Evolutionary conservation across 139 green algal genomes (phyloP), one percentile per base, ranked within the genome.

Genomic region (Coelastrella sp.): DNA sequence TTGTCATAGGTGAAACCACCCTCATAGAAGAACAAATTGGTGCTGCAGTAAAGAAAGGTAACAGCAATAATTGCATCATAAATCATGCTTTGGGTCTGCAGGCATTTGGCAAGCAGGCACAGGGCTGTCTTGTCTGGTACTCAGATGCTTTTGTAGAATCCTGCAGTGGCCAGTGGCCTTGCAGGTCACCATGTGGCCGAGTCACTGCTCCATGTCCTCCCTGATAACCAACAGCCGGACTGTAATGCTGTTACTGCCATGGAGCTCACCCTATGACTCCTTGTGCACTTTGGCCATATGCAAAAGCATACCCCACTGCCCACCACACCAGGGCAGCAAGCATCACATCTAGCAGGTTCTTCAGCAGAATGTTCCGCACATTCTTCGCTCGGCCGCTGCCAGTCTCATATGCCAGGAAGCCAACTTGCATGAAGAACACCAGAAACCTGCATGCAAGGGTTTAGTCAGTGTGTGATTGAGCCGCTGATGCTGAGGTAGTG

Each of bases 241-340:
- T 49, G 3, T 49, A 49, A 49, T 49, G 35, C 35, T 49, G 35
- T 49, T 76, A 24, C 68, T 27, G 9, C n/a, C 9, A n/a, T 19
- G 8, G 8, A 59, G 76, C 91, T 91, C 82, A 95, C 93, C 95
- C 95, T 0, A 96, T 93, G 66, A 96, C 92, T n/a, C 93, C 93
- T 17, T 35, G 61, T 4, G 88, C 89, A 6, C 72, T 88, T 9
- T 84, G 56, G 15, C 95, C 96, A 65, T 96, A 93, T 12, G 93
- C 90, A 78, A 98, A 96, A n/a, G 91, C 95, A 65, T 94, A 97
- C 0, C 96, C 96, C 0, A 97, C 82, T 1, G 93, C 87, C 95
- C 95, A 96, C 92, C 93, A 96, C 19, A 88, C 87, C 7, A 95
- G 59, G 0, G 90, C 90, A n/a, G 80, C 91, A 7, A 93, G n/a